phyloP scores from a whole-genome alignment of 345 rosid species.

The Heritiera fomes region DNA sequence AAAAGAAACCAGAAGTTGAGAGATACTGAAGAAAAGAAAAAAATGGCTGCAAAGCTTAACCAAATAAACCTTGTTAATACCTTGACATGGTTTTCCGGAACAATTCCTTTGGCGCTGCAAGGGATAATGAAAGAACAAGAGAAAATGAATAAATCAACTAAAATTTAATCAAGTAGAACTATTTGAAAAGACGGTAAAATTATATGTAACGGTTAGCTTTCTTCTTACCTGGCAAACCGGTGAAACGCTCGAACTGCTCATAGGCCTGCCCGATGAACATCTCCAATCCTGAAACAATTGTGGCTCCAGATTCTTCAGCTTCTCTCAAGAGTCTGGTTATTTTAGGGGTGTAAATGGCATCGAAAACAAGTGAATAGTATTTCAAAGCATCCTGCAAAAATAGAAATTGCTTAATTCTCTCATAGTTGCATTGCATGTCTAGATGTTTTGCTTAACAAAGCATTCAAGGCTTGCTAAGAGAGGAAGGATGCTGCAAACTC shows the following conservation, averaged over 20 bases:
- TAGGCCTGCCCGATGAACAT: constrained; percentile 97
- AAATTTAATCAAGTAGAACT: background rate
- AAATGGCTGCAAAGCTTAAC: background rate
- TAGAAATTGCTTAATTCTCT: background rate
- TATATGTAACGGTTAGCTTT: background rate
- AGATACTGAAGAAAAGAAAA: background rate
- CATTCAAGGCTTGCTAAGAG: background rate
- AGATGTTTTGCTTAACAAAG: background rate
- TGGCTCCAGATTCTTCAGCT: constrained; percentile 81
- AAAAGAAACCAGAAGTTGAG: background rate
- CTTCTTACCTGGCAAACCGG: constrained; percentile 70
- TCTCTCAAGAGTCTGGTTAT: constrained; percentile 79
- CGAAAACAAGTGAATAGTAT: constrained; percentile 70
- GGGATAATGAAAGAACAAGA: background rate
- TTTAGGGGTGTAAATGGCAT: constrained; percentile 87
- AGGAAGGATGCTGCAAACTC: background rate
- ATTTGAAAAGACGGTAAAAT: background rate
- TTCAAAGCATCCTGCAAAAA: constrained; percentile 65
- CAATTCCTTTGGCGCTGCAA: constrained; percentile 83
- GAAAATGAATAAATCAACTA: constrained; percentile 18
- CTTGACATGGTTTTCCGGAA: constrained; percentile 63
- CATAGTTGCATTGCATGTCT: background rate
- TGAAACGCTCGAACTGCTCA: constrained; percentile 76
- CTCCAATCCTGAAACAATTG: constrained; percentile 69
- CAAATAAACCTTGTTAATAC: constrained; percentile 34